Percentiles rank a stretch among this genome's conserved stretches.
Conservation (phyloP, 139 green algal species). For the Nannochloris sp. region DNA sequence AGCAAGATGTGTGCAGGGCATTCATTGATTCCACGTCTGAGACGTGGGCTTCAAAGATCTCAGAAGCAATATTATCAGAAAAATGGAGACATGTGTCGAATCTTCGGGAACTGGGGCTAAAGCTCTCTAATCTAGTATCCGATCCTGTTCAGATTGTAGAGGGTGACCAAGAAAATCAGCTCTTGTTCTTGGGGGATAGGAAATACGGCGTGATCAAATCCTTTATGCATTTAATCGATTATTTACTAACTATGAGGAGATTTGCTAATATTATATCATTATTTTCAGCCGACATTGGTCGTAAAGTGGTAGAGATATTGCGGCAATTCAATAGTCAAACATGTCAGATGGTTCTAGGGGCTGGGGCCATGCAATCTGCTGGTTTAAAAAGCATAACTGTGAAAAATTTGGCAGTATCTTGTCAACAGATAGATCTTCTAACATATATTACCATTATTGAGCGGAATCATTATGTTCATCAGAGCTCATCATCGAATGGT, state of each 20-base stretch:
- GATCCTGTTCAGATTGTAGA: too few species aligned
- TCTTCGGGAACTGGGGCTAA: too few species aligned
- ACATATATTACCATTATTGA: constrained; percentile 26
- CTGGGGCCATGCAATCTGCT: constrained; percentile 76
- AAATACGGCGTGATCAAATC: too few species aligned
- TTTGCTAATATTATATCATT: constrained; percentile 23
- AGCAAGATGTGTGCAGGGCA: too few species aligned
- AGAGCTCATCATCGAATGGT: background rate
- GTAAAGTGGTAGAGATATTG: constrained; percentile 68
- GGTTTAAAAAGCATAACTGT: constrained; percentile 86
- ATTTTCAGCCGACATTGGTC: constrained; percentile 48
- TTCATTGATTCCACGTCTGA: too few species aligned
- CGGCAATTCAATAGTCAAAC: constrained; percentile 78
- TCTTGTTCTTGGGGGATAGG: too few species aligned
- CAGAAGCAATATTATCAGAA: too few species aligned
- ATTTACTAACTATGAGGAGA: background rate
- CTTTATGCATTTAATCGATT: too few species aligned
- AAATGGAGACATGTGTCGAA: too few species aligned
- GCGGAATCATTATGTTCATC: background rate
- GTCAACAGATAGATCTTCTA: constrained; percentile 49
- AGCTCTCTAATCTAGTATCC: too few species aligned
- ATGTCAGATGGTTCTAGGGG: constrained; percentile 84
- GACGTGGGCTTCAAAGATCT: too few species aligned
- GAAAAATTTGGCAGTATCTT: constrained; percentile 78
- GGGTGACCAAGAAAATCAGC: too few species aligned